Evolutionary conservation across 129 eudicot species (phyloP).

Genomic region (Artemisia annua): DNA sequence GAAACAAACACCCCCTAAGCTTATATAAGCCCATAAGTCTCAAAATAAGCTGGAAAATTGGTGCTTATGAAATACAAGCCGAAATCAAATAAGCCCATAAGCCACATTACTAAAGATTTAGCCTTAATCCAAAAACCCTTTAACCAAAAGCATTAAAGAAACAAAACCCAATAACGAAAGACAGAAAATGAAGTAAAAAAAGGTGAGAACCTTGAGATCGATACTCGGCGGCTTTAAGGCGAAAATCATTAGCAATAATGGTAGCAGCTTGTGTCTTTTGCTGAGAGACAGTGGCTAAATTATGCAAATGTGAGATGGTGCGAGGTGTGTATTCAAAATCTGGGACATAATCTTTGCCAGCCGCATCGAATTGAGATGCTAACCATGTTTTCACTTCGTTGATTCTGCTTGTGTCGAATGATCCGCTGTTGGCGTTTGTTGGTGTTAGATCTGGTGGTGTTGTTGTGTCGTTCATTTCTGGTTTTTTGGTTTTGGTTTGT

Average conservation of each 20-base stretch:
- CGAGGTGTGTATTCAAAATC: slow-evolving; percentile 90
- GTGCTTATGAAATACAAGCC: too few relatives aligned
- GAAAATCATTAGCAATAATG: slow-evolving; percentile 85
- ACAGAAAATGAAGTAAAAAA: neutral
- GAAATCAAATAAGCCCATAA: too few relatives aligned
- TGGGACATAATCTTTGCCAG: slow-evolving; percentile 81
- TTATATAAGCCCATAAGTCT: too few relatives aligned
- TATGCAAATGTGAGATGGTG: slow-evolving; percentile 68
- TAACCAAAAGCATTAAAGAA: too few relatives aligned
- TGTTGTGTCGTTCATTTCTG: slow-evolving; percentile 48
- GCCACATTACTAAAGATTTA: too few relatives aligned
- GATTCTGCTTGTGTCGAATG: slow-evolving; percentile 63
- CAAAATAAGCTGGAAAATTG: too few relatives aligned
- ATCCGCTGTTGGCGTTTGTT: slow-evolving; percentile 37
- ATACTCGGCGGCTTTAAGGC: slow-evolving; percentile 81
- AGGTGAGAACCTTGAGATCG: slow-evolving; percentile 83
- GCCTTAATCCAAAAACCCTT: too few relatives aligned
- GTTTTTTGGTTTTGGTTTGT: neutral
- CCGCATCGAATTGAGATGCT: slow-evolving; percentile 74
- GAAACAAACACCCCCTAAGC: too few relatives aligned
- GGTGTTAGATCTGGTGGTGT: slow-evolving; percentile 40
- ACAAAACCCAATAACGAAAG: too few relatives aligned
- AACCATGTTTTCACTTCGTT: slow-evolving; percentile 89
- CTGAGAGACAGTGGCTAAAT: slow-evolving; percentile 71
- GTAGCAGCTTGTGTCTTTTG: slow-evolving; percentile 91